These are phyloP conservation scores for Trematosphaeria pertusa DNA, from an alignment of 2,329 filamentous ascomycete genomes.

Conservation along the genomic window DNA sequence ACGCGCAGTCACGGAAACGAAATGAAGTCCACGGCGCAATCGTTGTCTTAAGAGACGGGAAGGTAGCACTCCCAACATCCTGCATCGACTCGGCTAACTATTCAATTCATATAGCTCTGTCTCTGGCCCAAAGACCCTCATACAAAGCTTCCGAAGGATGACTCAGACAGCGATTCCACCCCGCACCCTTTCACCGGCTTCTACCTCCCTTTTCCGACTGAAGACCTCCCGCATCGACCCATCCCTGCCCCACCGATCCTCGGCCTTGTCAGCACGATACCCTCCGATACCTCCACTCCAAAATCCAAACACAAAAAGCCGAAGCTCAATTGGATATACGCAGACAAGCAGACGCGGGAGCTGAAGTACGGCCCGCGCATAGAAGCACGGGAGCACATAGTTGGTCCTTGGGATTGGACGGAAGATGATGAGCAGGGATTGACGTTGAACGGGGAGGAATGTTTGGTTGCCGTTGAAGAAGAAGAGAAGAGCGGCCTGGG, in stretches of 20 bases:
- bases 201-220: conserved; percentile 57
- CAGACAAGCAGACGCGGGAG: conserved; percentile 65
- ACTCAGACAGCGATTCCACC: conserved; percentile 28
- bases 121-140: conserved; percentile 46
- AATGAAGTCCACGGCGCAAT: conserved; percentile 52
- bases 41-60: conserved; percentile 54
- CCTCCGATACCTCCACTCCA: conserved; percentile 45
- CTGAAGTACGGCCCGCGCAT: conserved; percentile 71
- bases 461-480: conserved; percentile 65
- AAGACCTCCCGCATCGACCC: conserved; percentile 46
- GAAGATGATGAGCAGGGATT: conserved; percentile 64
- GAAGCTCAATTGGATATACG: conserved; percentile 73
- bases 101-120: conserved; percentile 43
- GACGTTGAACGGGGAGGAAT: conserved; percentile 62
- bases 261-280: conserved; percentile 59
- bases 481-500: conserved; percentile 54
- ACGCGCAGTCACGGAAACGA: conserved; percentile 43
- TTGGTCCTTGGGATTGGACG: conserved; percentile 85
- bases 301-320: conserved; percentile 46
- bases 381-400: conserved; percentile 73
- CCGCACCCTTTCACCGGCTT: conserved; percentile 59
- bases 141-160: conserved; percentile 33
- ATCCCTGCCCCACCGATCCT: conserved; percentile 48
- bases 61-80: conserved; percentile 41
- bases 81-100: neutral